Evolutionary conservation across 352 stramenopile species (phyloP).

Genomic region (Globisporangium cylindrosporum): DNA sequence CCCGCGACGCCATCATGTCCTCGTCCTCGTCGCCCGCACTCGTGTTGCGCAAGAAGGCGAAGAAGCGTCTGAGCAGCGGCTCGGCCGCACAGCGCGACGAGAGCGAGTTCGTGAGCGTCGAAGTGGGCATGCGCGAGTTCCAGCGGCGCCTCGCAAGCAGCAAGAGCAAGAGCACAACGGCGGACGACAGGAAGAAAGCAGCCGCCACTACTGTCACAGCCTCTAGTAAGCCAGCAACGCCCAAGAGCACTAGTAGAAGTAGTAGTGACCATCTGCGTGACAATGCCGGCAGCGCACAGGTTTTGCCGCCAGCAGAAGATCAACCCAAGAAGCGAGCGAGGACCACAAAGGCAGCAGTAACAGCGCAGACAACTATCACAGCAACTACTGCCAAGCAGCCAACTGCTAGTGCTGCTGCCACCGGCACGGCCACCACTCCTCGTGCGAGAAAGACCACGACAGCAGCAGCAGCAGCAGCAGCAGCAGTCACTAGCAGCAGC

Average conservation of each 20-base stretch:
- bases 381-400: not conserved
- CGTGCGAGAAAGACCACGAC: not conserved
- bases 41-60: slow-evolving; percentile 22
- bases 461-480: not conserved
- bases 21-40: slow-evolving; percentile 5
- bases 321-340: slow-evolving; percentile 14
- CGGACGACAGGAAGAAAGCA: slow-evolving; percentile 5
- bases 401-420: not conserved
- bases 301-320: not conserved
- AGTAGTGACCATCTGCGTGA: slow-evolving; percentile 2
- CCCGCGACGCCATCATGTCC: not conserved
- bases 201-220: too few species aligned
- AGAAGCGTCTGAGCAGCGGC: slow-evolving; percentile 21
- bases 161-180: slow-evolving; percentile 9
- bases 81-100: slow-evolving; percentile 19
- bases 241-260: not conserved
- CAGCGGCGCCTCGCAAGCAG: slow-evolving; percentile 44
- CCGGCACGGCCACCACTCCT: not conserved
- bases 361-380: not conserved
- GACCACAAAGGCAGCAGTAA: not conserved
- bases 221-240: not conserved
- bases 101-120: slow-evolving; percentile 76
- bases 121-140: slow-evolving; percentile 71
- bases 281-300: too few species aligned
- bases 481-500: not conserved